Base-by-base conservation (phyloP, 1,139 yeast genomes). In the Yamadazyma conglobata region DNA sequence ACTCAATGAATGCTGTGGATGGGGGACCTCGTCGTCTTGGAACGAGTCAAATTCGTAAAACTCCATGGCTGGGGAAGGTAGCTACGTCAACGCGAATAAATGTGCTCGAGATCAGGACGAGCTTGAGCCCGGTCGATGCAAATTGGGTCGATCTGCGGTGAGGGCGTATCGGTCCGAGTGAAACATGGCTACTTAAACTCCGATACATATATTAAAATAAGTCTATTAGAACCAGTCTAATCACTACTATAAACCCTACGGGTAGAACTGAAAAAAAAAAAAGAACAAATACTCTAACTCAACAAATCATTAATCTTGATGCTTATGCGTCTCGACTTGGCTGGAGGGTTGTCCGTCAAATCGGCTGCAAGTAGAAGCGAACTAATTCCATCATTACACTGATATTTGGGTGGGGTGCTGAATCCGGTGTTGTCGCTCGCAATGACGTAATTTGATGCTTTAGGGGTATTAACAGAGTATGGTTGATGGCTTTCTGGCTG, bases 1-100 rank as follows among this genome's bases (percentile, higher is more conserved):
- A n/a, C 70, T 54, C 20, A 67, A 55, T n/a, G 73, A 64, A 13
- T 72, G 71, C 35, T 66, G 71, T 4, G 73, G 73, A 29, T 60
- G 65, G 4, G 71, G 71, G 15, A 61, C 47, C 31, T 48, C 49
- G 28, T 51, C 60, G 19, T 46, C 48, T 26, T 52, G 52, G 34
- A 58, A 61, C 15, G 67, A 48, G 30, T 64, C 72, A 33, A 60
- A 65, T 40, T 63, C 73, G 29, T 67, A 54, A 40, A 64, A 68
- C 45, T 68, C 74, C 74, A 68, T 67, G 20, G 30, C n/a, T 10
- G 12, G 6, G 15, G 30, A 11, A 7, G n/a, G n/a, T n/a, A n/a
- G n/a, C n/a, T n/a, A n/a, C n/a, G n/a, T n/a, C n/a, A n/a, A n/a
- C n/a, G n/a, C n/a, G n/a, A n/a, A n/a, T n/a, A n/a, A n/a, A n/a